These are phyloP conservation scores for Eucalyptus caleyi DNA, from an alignment of 345 rosid genomes.

Conservation along the genomic window DNA sequence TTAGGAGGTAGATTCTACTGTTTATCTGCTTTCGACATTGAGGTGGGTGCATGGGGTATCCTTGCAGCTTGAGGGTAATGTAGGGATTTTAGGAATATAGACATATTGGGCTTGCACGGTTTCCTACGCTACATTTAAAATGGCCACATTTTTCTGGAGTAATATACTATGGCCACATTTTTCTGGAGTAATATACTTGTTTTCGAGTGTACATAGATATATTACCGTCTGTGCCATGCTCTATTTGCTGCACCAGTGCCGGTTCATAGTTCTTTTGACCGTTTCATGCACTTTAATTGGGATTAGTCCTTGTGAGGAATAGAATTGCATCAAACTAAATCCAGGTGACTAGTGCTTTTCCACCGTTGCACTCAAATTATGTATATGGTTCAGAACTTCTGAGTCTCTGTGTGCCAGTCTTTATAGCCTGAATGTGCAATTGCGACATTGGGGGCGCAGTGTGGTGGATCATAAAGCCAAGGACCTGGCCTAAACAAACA, in stretches of 20 bases:
- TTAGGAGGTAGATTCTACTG: slow-evolving; percentile 30
- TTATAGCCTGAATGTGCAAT: not conserved
- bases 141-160: not conserved
- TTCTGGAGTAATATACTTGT: not conserved
- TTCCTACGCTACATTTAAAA: not conserved
- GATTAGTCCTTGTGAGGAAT: not conserved
- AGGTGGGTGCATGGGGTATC: not conserved
- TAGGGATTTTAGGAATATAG: not conserved
- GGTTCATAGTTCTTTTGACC: not conserved
- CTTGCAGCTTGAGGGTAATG: not conserved
- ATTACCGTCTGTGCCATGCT: not conserved
- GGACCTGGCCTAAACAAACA: not conserved
- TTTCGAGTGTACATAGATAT: not conserved
- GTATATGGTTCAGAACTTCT: not conserved
- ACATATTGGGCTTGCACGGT: not conserved
- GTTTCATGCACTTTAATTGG: not conserved
- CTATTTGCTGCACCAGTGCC: not conserved
- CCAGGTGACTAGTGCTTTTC: not conserved
- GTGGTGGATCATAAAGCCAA: not conserved
- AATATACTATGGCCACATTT: not conserved
- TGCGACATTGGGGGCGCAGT: not conserved
- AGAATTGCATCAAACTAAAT: not conserved
- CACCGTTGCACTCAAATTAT: not conserved
- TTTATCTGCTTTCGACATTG: not conserved
- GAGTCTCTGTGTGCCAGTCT: not conserved